Evolutionary conservation across 73 alveolate genomes (phyloP).

Genomic region (Effrenium voratum): DNA sequence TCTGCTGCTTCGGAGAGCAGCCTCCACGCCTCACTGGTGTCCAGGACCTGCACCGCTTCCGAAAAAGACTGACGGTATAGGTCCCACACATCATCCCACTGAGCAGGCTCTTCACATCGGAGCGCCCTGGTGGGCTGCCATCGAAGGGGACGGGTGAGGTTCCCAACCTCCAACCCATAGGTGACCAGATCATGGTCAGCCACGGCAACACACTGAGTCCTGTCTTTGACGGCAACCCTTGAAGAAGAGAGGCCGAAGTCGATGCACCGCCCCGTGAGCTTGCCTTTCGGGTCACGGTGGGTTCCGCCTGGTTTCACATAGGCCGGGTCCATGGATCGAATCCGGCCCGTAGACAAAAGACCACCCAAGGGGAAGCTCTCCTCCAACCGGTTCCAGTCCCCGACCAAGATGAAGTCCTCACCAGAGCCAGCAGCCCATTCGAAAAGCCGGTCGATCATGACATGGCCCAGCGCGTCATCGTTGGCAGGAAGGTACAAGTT

Average conservation of each 20-base stretch:
- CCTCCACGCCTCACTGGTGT: background rate
- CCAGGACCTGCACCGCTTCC: background rate
- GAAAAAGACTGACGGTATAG: background rate
- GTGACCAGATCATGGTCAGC: conserved; percentile 1
- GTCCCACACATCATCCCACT: background rate
- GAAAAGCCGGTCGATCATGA: background rate
- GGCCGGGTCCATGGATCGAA: background rate
- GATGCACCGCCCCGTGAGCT: background rate
- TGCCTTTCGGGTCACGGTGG: background rate
- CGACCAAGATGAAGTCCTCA: background rate
- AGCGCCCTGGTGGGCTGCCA: background rate
- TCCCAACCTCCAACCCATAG: background rate
- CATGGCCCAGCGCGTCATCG: background rate
- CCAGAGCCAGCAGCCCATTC: background rate
- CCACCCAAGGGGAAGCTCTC: background rate
- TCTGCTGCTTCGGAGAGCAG: background rate
- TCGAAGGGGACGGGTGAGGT: background rate
- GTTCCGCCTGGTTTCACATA: background rate
- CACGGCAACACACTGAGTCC: background rate
- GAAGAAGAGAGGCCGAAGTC: conserved; percentile 24
- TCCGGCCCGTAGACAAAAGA: background rate
- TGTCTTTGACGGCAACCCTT: background rate
- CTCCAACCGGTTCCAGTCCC: background rate
- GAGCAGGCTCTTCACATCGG: too few species aligned
- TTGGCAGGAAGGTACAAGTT: background rate